phyloP scores from a whole-genome alignment of 768 basidiomycete genomes.

The Serendipita sp. region DNA sequence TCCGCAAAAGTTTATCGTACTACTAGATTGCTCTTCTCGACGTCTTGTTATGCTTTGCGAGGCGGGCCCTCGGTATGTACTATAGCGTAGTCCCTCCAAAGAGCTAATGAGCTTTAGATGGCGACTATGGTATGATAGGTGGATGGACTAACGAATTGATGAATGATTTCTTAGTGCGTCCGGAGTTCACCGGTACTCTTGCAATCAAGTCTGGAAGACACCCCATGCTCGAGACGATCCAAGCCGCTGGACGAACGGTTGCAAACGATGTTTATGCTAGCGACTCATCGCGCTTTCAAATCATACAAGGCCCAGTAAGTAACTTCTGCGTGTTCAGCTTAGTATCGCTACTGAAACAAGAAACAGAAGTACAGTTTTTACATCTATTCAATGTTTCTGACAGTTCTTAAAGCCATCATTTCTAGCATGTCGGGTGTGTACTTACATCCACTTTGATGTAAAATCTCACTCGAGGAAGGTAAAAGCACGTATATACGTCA shows the following conservation, averaged over 20 bases:
- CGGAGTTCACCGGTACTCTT: slow-evolving; percentile 78
- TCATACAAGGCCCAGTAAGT: slow-evolving; percentile 60
- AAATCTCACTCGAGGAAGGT: slow-evolving; percentile 25
- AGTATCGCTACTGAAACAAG: not conserved
- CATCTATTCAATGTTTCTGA: slow-evolving; percentile 1
- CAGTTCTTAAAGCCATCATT: not conserved
- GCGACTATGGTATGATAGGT: slow-evolving; percentile 29
- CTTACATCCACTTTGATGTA: not conserved
- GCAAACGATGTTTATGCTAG: slow-evolving; percentile 86
- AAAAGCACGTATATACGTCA: slow-evolving; percentile 92
- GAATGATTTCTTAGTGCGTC: slow-evolving; percentile 41
- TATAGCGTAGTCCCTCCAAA: not conserved
- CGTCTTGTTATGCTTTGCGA: slow-evolving; percentile 79
- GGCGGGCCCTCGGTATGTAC: slow-evolving; percentile 57
- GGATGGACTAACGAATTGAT: not conserved
- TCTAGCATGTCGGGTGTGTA: slow-evolving; percentile 43
- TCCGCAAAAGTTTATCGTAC: not conserved
- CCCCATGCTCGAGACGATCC: slow-evolving; percentile 65
- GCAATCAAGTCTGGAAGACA: slow-evolving; percentile 83
- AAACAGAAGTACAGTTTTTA: not conserved
- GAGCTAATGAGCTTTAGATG: slow-evolving; percentile 19
- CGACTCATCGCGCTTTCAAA: slow-evolving; percentile 70
- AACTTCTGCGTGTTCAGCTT: slow-evolving; percentile 13
- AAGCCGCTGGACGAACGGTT: slow-evolving; percentile 51
- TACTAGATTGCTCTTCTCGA: slow-evolving; percentile 70